Percentiles rank a stretch among this genome's conserved stretches.
phyloP scores from a whole-genome alignment of 1,284 basidiomycete genomes.

The Ustanciosporium gigantosporum region DNA sequence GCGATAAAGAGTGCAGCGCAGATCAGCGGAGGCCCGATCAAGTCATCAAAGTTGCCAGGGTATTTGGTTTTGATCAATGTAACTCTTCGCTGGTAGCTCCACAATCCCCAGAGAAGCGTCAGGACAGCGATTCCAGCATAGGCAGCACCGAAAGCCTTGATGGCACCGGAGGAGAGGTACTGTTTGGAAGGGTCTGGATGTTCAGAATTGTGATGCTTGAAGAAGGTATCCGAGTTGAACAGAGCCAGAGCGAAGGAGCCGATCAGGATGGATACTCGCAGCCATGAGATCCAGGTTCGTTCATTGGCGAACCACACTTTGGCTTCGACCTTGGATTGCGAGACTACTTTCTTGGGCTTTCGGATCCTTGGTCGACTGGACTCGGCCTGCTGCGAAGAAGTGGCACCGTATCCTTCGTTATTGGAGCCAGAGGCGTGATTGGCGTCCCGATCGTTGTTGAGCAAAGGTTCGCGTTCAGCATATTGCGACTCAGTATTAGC shows the following conservation, averaged over 20 bases:
- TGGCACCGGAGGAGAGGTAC: constrained; percentile 62
- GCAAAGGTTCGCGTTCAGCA: constrained; percentile 43
- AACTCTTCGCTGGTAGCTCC: constrained; percentile 83
- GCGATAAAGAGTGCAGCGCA: constrained; percentile 56
- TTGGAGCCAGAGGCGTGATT: constrained; percentile 3
- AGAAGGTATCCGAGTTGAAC: constrained; percentile 75
- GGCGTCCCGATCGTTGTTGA: constrained; percentile 7
- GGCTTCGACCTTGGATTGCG: constrained; percentile 57
- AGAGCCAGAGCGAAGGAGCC: constrained; percentile 84
- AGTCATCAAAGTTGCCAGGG: constrained; percentile 75
- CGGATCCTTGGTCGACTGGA: constrained; percentile 35
- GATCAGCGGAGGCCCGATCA: constrained; percentile 58
- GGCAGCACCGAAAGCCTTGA: constrained; percentile 77
- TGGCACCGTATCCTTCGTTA: constrained; percentile 24
- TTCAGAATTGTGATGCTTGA: constrained; percentile 38
- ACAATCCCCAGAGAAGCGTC: constrained; percentile 74
- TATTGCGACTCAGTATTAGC: constrained; percentile 25
- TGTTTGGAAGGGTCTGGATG: constrained; percentile 17
- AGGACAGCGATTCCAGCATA: constrained; percentile 73
- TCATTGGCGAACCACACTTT: constrained; percentile 62
- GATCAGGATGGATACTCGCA: constrained; percentile 81
- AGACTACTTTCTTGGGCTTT: constrained; percentile 65
- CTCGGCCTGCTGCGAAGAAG: constrained; percentile 3
- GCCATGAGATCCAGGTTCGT: constrained; percentile 81
- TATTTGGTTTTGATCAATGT: constrained; percentile 87